Conservation (phyloP, 2,329 filamentous ascomycete species). For the Claviceps sp. region DNA sequence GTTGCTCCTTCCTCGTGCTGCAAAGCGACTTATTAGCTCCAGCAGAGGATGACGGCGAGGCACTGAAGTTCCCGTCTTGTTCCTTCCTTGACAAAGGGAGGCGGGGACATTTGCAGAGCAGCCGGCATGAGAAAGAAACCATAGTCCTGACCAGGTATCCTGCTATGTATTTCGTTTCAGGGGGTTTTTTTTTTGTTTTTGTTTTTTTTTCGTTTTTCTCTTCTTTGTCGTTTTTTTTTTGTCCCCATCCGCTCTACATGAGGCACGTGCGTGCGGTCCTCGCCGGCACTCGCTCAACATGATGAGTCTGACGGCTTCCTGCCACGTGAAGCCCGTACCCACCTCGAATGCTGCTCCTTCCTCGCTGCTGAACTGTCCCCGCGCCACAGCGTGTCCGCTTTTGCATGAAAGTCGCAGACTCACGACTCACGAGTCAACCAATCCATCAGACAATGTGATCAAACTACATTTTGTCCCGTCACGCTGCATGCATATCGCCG, state of each 20-base stretch:
- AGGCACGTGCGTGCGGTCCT: background rate
- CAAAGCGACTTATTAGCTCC: no score
- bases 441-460: background rate
- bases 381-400: background rate
- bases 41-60: no score
- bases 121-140: no score
- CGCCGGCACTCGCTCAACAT: background rate
- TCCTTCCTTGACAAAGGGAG: no score
- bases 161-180: background rate
- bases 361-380: background rate
- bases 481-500: background rate
- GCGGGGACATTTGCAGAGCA: no score
- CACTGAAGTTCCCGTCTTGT: no score
- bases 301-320: background rate
- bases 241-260: background rate
- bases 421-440: background rate
- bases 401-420: background rate
- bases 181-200: no score
- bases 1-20: background rate
- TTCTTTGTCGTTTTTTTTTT: no score
- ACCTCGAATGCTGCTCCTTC: background rate
- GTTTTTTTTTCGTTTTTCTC: no score
- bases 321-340: background rate
- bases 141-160: no score
- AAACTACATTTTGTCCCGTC: background rate